phyloP scores from a whole-genome alignment of 495 filamentous ascomycete genomes.

The Xylaria grammica region DNA sequence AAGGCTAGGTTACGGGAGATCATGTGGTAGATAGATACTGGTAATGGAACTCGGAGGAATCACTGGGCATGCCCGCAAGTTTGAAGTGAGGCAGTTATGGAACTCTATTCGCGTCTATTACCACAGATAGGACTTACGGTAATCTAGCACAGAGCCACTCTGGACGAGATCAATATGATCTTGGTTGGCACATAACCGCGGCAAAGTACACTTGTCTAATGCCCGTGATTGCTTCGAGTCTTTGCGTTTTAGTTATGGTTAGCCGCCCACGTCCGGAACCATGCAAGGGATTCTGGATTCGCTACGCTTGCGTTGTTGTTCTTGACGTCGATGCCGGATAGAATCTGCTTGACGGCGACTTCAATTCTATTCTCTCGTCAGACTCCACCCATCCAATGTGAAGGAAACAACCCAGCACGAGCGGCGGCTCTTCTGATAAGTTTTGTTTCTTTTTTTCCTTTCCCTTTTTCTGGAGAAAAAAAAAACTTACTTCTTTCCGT shows the following conservation, averaged over 20 bases:
- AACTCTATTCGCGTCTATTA: neutral
- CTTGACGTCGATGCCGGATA: slow-evolving; percentile 85
- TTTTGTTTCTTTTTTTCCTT: too few species aligned
- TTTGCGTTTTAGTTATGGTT: slow-evolving; percentile 25
- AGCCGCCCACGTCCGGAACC: slow-evolving; percentile 77
- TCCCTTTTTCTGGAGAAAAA: too few species aligned
- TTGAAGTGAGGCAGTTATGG: neutral
- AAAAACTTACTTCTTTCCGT: slow-evolving; percentile 88
- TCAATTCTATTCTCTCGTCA: slow-evolving; percentile 63
- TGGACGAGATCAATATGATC: too few species aligned
- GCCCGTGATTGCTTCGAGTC: neutral
- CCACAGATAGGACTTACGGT: too few species aligned
- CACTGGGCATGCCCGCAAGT: neutral
- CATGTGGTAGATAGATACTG: slow-evolving; percentile 43
- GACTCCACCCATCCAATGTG: neutral
- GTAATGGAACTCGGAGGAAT: neutral
- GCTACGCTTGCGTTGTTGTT: slow-evolving; percentile 84
- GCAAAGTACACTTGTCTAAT: too few species aligned
- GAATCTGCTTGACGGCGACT: slow-evolving; percentile 89
- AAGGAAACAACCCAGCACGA: neutral
- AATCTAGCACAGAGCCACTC: too few species aligned
- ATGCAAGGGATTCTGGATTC: slow-evolving; percentile 81
- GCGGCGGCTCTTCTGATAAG: too few species aligned
- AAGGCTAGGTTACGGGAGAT: slow-evolving; percentile 61
- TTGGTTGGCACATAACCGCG: too few species aligned